A percentile compares a stretch with the other conserved stretches of the same genome.
Conservation (phyloP, 140 eudicot species). For the Flaveria floridana region DNA sequence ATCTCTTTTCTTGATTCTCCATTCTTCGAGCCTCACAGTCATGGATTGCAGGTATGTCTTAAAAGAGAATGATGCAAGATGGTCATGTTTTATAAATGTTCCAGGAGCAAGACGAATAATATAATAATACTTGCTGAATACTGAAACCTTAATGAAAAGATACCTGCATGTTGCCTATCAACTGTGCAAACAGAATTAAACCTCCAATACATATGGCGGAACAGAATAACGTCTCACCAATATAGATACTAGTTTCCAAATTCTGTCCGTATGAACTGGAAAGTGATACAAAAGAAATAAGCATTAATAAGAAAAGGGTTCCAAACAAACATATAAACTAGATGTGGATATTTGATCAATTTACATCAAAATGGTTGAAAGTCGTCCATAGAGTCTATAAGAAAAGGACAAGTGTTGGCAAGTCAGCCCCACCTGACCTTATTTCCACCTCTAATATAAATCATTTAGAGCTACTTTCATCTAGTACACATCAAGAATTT, state of each 20-base stretch:
- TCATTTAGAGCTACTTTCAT: background rate
- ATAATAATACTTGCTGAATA: background rate
- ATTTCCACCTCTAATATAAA: background rate
- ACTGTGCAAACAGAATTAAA: slow-evolving; percentile 66
- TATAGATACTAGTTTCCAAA: slow-evolving; percentile 66
- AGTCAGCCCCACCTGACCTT: background rate
- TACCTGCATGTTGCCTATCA: slow-evolving; percentile 99
- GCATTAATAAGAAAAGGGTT: background rate
- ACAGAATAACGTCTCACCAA: slow-evolving; percentile 79
- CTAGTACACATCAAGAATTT: background rate
- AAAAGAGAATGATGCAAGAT: background rate
- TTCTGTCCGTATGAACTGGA: slow-evolving; percentile 86
- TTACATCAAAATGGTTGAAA: background rate
- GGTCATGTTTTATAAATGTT: background rate
- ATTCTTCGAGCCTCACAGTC: slow-evolving; percentile 85
- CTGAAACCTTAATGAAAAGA: background rate
- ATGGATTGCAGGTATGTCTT: slow-evolving; percentile 84
- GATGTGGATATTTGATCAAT: background rate
- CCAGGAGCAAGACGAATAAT: background rate
- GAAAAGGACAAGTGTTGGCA: background rate
- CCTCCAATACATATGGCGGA: slow-evolving; percentile 59
- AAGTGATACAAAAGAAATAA: slow-evolving; percentile 5
- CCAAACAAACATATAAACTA: slow-evolving; percentile 10
- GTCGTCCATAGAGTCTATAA: background rate
- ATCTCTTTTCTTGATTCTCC: slow-evolving; percentile 82